Evolutionary conservation across 129 eudicot genomes (phyloP).

Genomic region (Flaveria brownii): DNA sequence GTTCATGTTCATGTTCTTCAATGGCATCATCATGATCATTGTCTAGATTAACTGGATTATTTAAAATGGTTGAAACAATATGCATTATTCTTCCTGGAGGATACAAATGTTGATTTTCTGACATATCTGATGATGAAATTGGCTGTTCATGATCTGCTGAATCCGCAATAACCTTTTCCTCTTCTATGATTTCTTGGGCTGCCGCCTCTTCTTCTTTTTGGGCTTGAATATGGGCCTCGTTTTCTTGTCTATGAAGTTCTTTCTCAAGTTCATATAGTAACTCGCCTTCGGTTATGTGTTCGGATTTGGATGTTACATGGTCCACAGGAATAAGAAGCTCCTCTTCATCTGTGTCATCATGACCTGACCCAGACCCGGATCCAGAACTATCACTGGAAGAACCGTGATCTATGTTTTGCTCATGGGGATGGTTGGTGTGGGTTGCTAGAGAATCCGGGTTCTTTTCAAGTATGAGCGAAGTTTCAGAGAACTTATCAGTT

Average conservation of each 20-base stretch:
- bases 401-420: conserved; percentile 35
- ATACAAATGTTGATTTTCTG: conserved; percentile 62
- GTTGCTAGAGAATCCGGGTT: conserved; percentile 44
- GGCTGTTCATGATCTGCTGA: conserved; percentile 64
- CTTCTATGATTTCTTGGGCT: conserved; percentile 78
- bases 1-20: conserved; percentile 44
- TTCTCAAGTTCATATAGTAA: conserved; percentile 86
- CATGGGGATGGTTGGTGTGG: conserved; percentile 33
- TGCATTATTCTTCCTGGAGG: conserved; percentile 97
- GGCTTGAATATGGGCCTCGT: conserved; percentile 39
- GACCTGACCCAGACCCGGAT: conserved; percentile 37
- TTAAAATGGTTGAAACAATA: conserved; percentile 49
- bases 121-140: conserved; percentile 51
- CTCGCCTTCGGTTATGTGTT: conserved; percentile 78
- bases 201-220: conserved; percentile 77
- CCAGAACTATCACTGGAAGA: conserved; percentile 47
- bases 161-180: conserved; percentile 70
- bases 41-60: conserved; percentile 32
- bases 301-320: conserved; percentile 52
- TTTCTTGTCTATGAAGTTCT: conserved; percentile 73
- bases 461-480: conserved; percentile 49
- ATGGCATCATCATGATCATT: conserved; percentile 26
- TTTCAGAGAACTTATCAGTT: conserved; percentile 51
- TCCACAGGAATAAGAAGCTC: conserved; percentile 59
- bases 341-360: conserved; percentile 78